Conservation (phyloP, 805 yeast genomes). For the Cyberlindnera petersonii region DNA sequence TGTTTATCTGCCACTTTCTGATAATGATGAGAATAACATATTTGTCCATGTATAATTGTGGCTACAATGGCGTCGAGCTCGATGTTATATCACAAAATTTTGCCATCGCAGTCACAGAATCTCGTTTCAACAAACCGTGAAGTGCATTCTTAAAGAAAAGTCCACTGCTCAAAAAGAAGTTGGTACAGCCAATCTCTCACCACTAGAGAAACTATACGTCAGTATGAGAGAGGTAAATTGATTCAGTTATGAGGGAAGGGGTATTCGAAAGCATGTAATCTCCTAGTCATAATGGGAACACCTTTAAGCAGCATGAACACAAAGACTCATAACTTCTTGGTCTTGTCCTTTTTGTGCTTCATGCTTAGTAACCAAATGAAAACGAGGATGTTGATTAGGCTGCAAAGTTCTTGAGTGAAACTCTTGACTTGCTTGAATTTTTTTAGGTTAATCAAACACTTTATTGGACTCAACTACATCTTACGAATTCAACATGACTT, state of each 20-base stretch:
- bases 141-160: constrained; percentile 6
- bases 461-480: constrained; percentile 11
- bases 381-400: constrained; percentile 7
- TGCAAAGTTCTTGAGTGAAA: constrained; percentile 8
- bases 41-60: constrained; percentile 20
- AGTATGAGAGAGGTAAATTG: constrained; percentile 7
- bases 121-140: constrained; percentile 2
- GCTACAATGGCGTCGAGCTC: constrained; percentile 11
- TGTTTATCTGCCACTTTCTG: constrained; percentile 17
- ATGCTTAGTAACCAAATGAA: constrained; percentile 4
- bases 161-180: constrained; percentile 3
- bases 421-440: constrained; percentile 9
- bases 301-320: constrained; percentile 6
- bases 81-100: constrained; percentile 9
- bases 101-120: constrained; percentile 1
- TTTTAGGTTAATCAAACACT: constrained; percentile 7
- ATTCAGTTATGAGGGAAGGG: constrained; percentile 1
- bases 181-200: constrained; percentile 7
- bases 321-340: constrained; percentile 7
- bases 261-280: constrained; percentile 3
- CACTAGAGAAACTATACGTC: constrained; percentile 5
- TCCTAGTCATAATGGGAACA: constrained; percentile 8
- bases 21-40: constrained; percentile 17
- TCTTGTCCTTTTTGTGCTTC: constrained; percentile 4
- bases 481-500: constrained; percentile 11